Conservation (phyloP, 2,329 filamentous ascomycete genomes). For the Xylariaceae sp. region DNA sequence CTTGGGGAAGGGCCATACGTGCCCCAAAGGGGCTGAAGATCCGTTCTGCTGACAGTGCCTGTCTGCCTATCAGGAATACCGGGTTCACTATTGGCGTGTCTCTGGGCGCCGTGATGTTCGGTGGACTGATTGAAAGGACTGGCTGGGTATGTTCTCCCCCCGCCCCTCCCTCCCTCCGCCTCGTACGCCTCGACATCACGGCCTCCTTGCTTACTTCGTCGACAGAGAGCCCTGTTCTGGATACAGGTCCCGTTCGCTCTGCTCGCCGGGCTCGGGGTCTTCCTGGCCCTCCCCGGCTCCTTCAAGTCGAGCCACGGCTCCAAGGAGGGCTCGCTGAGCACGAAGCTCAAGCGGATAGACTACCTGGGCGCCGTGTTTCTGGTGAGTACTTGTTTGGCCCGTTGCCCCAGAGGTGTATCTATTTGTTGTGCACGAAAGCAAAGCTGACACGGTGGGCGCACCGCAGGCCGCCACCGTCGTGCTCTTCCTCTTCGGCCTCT, state of each 20-base stretch:
- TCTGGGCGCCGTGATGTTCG: slow-evolving; percentile 63
- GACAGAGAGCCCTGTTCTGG: slow-evolving; percentile 62
- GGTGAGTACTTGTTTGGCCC: too few species aligned
- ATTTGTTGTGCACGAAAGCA: not conserved
- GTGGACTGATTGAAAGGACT: slow-evolving; percentile 51
- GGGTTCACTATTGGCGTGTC: slow-evolving; percentile 66
- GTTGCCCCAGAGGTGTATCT: too few species aligned
- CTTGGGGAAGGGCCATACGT: too few species aligned
- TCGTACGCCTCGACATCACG: too few species aligned
- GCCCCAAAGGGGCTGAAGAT: not conserved
- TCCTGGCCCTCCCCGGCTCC: slow-evolving; percentile 54
- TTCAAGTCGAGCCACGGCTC: slow-evolving; percentile 25
- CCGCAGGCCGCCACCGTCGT: slow-evolving; percentile 56
- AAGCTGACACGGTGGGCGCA: too few species aligned
- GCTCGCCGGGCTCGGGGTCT: slow-evolving; percentile 53
- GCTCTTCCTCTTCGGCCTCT: slow-evolving; percentile 65
- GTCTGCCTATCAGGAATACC: slow-evolving; percentile 42
- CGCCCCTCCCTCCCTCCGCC: too few species aligned
- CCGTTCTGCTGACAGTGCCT: slow-evolving; percentile 2
- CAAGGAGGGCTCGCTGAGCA: slow-evolving; percentile 31
- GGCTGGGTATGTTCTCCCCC: slow-evolving; percentile 69
- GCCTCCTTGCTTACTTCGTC: slow-evolving; percentile 6
- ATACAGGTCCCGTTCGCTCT: slow-evolving; percentile 60
- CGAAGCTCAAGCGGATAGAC: slow-evolving; percentile 61
- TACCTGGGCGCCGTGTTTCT: slow-evolving; percentile 65